Conservation (phyloP, 495 filamentous ascomycete species). For the Venustampulla echinocandica region DNA sequence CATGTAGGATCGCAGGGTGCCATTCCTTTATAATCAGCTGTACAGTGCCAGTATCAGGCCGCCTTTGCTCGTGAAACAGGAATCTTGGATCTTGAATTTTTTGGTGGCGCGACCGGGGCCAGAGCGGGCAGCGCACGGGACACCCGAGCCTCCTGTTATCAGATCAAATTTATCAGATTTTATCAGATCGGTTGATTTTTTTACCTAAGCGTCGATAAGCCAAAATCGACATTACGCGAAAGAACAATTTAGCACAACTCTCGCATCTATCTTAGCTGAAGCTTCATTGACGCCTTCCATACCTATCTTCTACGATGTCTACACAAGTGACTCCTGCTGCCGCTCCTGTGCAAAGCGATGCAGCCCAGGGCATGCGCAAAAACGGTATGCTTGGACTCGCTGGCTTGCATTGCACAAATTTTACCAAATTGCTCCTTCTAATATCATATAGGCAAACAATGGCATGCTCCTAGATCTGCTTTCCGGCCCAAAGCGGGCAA, state of each 20-base stretch:
- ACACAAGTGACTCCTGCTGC: constrained; percentile 7
- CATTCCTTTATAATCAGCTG: too few relatives aligned
- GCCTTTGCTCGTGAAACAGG: too few relatives aligned
- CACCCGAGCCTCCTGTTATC: constrained; percentile 2
- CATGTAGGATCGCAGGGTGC: neutral
- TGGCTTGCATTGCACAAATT: neutral
- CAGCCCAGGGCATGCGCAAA: constrained; percentile 48
- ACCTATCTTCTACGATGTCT: too few relatives aligned
- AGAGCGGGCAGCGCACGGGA: neutral
- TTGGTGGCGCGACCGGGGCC: constrained; percentile 1
- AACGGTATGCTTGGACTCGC: too few relatives aligned
- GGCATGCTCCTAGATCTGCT: constrained; percentile 73
- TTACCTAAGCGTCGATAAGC: too few relatives aligned
- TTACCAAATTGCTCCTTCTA: constrained; percentile 4
- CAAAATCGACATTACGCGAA: constrained; percentile 2
- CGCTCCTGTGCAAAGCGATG: neutral
- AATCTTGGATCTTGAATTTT: too few relatives aligned
- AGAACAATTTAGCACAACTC: too few relatives aligned
- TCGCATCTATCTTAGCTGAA: too few relatives aligned
- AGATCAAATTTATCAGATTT: too few relatives aligned
- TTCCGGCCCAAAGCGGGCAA: constrained; percentile 75
- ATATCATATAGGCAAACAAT: constrained; percentile 73
- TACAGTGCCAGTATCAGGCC: too few relatives aligned
- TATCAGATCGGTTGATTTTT: too few relatives aligned
- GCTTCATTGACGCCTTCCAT: too few relatives aligned